A percentile compares a stretch with the other conserved stretches of the same genome.
These are phyloP conservation scores for Malassezia vespertilionis DNA, from an alignment of 1,284 basidiomycete species.

Conservation along the genomic window DNA sequence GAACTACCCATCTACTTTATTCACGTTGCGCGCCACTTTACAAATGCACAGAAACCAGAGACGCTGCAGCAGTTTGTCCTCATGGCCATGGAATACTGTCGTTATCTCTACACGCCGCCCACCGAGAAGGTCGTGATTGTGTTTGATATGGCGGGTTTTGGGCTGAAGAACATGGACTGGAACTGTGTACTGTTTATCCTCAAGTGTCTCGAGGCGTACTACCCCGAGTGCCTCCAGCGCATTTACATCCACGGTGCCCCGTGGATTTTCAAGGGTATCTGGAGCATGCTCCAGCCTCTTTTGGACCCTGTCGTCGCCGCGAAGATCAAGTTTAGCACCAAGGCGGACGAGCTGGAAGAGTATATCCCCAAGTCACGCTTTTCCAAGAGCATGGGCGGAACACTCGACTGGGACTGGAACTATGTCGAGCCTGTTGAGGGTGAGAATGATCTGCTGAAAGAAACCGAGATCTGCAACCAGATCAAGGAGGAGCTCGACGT, in stretches of 20 bases:
- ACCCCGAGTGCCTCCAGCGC: conserved; percentile 46
- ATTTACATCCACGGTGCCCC: conserved; percentile 46
- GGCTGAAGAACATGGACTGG: conserved; percentile 48
- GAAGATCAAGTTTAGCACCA: conserved; percentile 46
- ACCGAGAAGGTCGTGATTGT: conserved; percentile 42
- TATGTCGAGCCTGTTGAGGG: conserved; percentile 42
- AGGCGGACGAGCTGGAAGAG: conserved; percentile 39
- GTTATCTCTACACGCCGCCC: conserved; percentile 39
- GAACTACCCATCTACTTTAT: conserved; percentile 47
- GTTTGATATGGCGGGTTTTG: conserved; percentile 46
- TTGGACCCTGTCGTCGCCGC: conserved; percentile 45
- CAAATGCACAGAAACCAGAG: conserved; percentile 45
- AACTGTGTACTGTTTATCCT: conserved; percentile 44
- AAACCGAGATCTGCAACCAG: conserved; percentile 32
- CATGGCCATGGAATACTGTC: conserved; percentile 43
- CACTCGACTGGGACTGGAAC: conserved; percentile 47
- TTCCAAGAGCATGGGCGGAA: conserved; percentile 45
- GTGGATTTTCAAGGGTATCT: conserved; percentile 48
- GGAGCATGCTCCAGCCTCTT: conserved; percentile 45
- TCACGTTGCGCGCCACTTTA: conserved; percentile 46
- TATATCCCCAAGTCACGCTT: conserved; percentile 34
- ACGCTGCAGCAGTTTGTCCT: conserved; percentile 45
- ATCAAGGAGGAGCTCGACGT: conserved; percentile 34
- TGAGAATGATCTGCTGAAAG: conserved; percentile 42
- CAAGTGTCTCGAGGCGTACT: conserved; percentile 47